Evolutionary conservation across 1,139 yeast genomes (phyloP), one percentile per base, ranked within the genome.

Genomic region (Suhomyces bolitotheri): DNA sequence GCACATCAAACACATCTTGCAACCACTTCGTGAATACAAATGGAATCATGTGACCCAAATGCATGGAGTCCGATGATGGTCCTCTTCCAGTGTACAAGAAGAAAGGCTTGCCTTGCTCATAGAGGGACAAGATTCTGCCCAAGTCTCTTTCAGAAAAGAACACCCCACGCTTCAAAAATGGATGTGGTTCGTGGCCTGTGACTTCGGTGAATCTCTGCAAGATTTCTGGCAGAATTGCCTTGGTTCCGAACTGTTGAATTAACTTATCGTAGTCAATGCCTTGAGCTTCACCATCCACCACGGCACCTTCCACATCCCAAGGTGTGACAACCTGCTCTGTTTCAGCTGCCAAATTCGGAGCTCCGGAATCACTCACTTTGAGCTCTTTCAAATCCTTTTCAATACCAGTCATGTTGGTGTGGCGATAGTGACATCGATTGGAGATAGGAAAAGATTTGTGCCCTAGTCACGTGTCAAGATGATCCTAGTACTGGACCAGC

Each of bases 21-120:
- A 94, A 73, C 98, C 98, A 94, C 63, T 89, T 89, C 41, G 98
- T 92, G 70, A 94, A 94, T 25, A 85, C 62, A 57, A 94, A 94
- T 9, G 99, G 99, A 43, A 90, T 76, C 90, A 92, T 82, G 62
- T 94, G 99, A 31, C 98, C 99, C 66, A 94, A 72, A 60, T 94
- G 99, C 88, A 94, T 83, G 16, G 95, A 83, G 50, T 84, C 96
- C 28, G 92, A 80, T 3, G 96, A 86, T 29, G 99, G 98, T 2
- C 99, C 99, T 62, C 99, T 80, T 31, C 99, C 99, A 16, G 99
- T 94, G 62, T 94, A 94, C 49, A 94, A 69, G 69, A 90, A 94
- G 62, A 94, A 94, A 25, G 92, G 95, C 65, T 92, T 87, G 15
- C 96, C 96, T 56, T 85, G 86, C 66, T 94, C 98, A 59, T 90